These are phyloP conservation scores for Pythium scleroteichum DNA, from an alignment of 352 stramenopile species.

Conservation along the genomic window DNA sequence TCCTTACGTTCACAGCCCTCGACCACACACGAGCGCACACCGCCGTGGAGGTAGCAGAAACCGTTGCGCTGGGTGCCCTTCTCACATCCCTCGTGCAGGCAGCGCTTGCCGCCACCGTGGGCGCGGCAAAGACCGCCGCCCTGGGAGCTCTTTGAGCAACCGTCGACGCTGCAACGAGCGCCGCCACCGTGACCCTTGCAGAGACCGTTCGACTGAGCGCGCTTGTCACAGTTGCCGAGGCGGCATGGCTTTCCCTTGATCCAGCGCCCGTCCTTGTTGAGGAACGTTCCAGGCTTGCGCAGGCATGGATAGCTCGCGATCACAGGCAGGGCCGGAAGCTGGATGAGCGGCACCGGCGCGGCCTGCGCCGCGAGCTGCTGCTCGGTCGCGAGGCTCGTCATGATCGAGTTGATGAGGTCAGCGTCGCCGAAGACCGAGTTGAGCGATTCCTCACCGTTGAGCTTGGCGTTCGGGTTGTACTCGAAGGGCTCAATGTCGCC, in stretches of 20 bases:
- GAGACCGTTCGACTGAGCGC: slow-evolving; percentile 74
- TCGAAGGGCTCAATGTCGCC: slow-evolving; percentile 73
- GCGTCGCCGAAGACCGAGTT: slow-evolving; percentile 78
- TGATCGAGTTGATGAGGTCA: slow-evolving; percentile 80
- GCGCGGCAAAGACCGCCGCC: slow-evolving; percentile 74
- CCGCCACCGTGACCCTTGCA: slow-evolving; percentile 84
- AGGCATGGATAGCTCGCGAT: slow-evolving; percentile 43
- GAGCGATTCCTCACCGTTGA: slow-evolving; percentile 43
- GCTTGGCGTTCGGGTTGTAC: slow-evolving; percentile 38
- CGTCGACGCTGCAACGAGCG: slow-evolving; percentile 71
- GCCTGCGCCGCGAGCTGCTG: slow-evolving; percentile 19
- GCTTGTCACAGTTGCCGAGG: slow-evolving; percentile 72
- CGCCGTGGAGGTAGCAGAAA: slow-evolving; percentile 80
- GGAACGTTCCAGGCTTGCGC: slow-evolving; percentile 78
- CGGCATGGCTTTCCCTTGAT: slow-evolving; percentile 86
- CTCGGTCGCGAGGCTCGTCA: slow-evolving; percentile 69
- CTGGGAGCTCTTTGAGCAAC: slow-evolving; percentile 76
- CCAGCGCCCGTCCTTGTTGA: slow-evolving; percentile 88
- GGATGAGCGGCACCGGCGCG: slow-evolving; percentile 20
- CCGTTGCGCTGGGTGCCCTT: slow-evolving; percentile 81
- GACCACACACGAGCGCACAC: slow-evolving; percentile 68
- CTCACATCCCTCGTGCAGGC: slow-evolving; percentile 67
- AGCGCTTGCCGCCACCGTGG: slow-evolving; percentile 81
- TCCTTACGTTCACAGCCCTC: slow-evolving; percentile 81
- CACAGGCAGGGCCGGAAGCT: slow-evolving; percentile 32